phyloP scores from a whole-genome alignment of 1,284 basidiomycete genomes.

The Irpex lacteus region DNA sequence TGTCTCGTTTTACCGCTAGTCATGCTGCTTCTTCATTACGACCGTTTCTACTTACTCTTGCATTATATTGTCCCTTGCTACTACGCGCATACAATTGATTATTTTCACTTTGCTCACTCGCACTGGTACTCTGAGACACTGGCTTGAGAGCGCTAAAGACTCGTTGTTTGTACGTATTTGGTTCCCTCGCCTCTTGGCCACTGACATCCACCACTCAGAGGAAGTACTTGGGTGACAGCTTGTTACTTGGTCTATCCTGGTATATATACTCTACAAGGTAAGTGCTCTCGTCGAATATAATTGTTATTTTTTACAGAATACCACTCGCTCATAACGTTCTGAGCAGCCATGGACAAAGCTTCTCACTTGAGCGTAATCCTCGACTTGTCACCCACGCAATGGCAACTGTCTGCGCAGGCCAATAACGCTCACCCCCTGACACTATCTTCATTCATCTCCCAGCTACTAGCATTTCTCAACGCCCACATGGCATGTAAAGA shows the following conservation, averaged over 20 bases:
- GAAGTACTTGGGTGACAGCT: background rate
- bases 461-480: conserved; percentile 89
- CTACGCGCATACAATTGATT: too few species aligned
- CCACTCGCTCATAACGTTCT: background rate
- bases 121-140: too few species aligned
- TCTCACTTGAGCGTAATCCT: conserved; percentile 80
- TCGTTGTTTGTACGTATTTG: conserved; percentile 17
- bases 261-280: background rate
- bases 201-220: background rate
- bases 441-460: conserved; percentile 69
- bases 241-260: background rate
- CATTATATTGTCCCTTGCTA: too few species aligned
- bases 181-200: background rate
- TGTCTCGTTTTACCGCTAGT: too few species aligned
- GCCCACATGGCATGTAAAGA: conserved; percentile 88
- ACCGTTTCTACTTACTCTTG: too few species aligned
- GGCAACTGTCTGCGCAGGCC: conserved; percentile 61
- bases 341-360: conserved; percentile 43
- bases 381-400: conserved; percentile 81
- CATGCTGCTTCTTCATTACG: too few species aligned
- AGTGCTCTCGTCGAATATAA: background rate
- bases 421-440: conserved; percentile 51
- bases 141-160: background rate
- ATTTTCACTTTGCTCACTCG: background rate
- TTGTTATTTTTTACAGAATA: background rate